phyloP scores from a whole-genome alignment of 495 filamentous ascomycete genomes.

The Lophium mytilinum region DNA sequence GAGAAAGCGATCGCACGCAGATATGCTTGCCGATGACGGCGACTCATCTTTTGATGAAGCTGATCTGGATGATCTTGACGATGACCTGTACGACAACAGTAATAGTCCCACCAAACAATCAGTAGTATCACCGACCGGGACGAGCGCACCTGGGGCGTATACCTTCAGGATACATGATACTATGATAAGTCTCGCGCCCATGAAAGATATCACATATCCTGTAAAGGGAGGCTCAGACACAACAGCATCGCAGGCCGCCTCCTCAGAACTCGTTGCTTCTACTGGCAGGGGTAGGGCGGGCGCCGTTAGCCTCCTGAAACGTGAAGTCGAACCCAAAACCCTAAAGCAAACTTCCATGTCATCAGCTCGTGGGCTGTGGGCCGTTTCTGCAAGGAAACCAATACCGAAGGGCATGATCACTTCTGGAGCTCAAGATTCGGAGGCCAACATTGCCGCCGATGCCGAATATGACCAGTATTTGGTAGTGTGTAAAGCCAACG shows the following conservation, averaged over 20 bases:
- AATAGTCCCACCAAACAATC: slow-evolving; percentile 32
- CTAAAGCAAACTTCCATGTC: slow-evolving; percentile 55
- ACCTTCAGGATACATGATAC: slow-evolving; percentile 68
- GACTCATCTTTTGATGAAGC: slow-evolving; percentile 38
- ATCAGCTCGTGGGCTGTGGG: slow-evolving; percentile 55
- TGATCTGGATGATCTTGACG: slow-evolving; percentile 58
- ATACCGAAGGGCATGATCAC: slow-evolving; percentile 47
- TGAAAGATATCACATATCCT: slow-evolving; percentile 59
- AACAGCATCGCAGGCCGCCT: not conserved
- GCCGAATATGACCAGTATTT: slow-evolving; percentile 61
- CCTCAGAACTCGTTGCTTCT: slow-evolving; percentile 55
- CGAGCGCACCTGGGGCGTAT: slow-evolving; percentile 51
- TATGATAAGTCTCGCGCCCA: slow-evolving; percentile 67
- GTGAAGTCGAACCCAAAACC: slow-evolving; percentile 59
- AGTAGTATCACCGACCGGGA: slow-evolving; percentile 19
- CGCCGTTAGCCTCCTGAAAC: slow-evolving; percentile 63
- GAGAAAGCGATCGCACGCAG: slow-evolving; percentile 39
- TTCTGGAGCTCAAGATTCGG: slow-evolving; percentile 39
- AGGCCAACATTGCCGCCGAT: slow-evolving; percentile 28
- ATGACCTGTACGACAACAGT: slow-evolving; percentile 59
- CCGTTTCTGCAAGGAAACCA: slow-evolving; percentile 52
- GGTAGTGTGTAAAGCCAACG: slow-evolving; percentile 55
- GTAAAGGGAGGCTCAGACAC: not conserved
- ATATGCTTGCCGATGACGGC: slow-evolving; percentile 32
- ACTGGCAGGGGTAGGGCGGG: slow-evolving; percentile 63